Evolutionary conservation across 164 flowering plant species (phyloP), one percentile per base, ranked within the genome.

Genomic region (Magnolia sinica): DNA sequence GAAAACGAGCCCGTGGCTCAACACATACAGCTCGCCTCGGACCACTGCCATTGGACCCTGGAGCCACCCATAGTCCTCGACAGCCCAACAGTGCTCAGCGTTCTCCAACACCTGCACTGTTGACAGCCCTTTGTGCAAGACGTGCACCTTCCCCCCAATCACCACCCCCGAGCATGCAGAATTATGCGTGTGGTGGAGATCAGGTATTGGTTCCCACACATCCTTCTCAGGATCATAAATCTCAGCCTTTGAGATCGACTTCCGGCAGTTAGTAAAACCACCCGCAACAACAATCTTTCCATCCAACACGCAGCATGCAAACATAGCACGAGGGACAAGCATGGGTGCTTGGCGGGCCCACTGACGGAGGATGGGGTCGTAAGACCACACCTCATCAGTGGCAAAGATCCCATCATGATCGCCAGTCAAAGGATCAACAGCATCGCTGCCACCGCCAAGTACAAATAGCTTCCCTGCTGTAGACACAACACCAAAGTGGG

Each of bases 401-500:
- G 99, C 96, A 78, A 95, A 92, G 68, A 87, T 88, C 31, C 97
- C 99, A 83, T 91, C 94, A 71, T 89, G 98, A 77, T 95, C 99
- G 59, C 99, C 99, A 1, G 99, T 93, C 76, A 79, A 79, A 67
- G 92, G 97, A 65, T 95, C 99, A 10, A 95, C 98, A 61, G 92
- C 99, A 78, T 89, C 98, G 77, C 99, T 93, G 1, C 96, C 91
- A 76, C 99, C 98, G 75, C 99, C 99, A 11, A 95, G 90, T 69
- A 95, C 93, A 86, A 88, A 95, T 45, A 95, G 83, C 79, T 92
- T 93, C 58, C 97, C 97, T 18, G 83, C 85, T 45, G 88, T 80
- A 7, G 93, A 92, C 74, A 89, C 98, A 37, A 77, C 87, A 37
- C 99, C 95, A 82, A 95, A 95, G 80, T 91, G 84, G 59, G 96